A percentile compares a stretch with the other conserved stretches of the same genome.
These are phyloP conservation scores for Candida berthetii DNA, from an alignment of 805 yeast genomes.

Conservation along the genomic window DNA sequence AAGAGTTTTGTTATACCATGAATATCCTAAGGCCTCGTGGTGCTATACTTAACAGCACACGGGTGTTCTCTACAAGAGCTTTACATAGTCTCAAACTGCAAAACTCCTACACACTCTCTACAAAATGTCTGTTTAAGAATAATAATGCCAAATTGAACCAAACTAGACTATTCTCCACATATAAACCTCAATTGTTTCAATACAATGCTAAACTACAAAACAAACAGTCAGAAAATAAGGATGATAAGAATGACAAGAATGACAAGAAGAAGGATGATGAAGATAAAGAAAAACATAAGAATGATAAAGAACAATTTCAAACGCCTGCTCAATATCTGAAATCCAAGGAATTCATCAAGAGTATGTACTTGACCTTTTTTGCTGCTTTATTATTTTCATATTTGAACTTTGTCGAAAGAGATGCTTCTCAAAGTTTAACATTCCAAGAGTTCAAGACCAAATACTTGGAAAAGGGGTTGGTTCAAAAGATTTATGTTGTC, in stretches of 20 bases:
- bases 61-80: too few species aligned
- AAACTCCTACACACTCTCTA: too few species aligned
- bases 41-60: too few species aligned
- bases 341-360: constrained; percentile 35
- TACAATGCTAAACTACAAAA: background rate
- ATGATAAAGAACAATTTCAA: constrained; percentile 18
- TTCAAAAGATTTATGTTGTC: constrained; percentile 64
- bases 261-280: constrained; percentile 14
- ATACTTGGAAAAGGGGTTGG: constrained; percentile 72
- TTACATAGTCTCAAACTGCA: too few species aligned
- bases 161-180: constrained; percentile 1
- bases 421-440: constrained; percentile 31
- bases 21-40: constrained; percentile 1
- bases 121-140: too few species aligned
- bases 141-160: too few species aligned
- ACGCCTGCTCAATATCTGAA: constrained; percentile 29
- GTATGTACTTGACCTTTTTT: constrained; percentile 31
- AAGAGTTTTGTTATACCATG: background rate
- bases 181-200: constrained; percentile 6
- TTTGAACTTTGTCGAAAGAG: constrained; percentile 21
- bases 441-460: constrained; percentile 84
- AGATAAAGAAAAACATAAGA: constrained; percentile 14
- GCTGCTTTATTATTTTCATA: constrained; percentile 29
- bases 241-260: constrained; percentile 9
- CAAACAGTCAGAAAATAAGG: constrained; percentile 5